Evolutionary conservation across 1,139 yeast genomes (phyloP).

Genomic region (Pichia terricola): DNA sequence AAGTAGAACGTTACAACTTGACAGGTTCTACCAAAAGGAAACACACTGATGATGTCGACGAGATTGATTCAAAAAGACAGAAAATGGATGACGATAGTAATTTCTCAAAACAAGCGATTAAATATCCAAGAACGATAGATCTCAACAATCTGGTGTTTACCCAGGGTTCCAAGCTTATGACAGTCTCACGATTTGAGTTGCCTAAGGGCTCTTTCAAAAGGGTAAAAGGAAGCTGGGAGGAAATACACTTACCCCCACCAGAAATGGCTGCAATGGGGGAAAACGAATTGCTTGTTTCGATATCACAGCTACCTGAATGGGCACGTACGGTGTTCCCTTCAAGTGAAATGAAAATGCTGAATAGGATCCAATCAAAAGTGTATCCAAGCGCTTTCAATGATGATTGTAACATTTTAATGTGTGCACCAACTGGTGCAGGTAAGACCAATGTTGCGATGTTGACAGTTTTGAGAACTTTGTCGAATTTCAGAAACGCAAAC

Average conservation of each 20-base stretch:
- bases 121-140: constrained; percentile 49
- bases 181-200: constrained; percentile 55
- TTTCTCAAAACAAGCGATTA: neutral
- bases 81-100: neutral
- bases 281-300: constrained; percentile 47
- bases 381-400: constrained; percentile 65
- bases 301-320: constrained; percentile 70
- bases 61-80: neutral
- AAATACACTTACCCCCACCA: constrained; percentile 82
- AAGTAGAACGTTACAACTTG: neutral
- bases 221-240: constrained; percentile 68
- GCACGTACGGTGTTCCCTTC: constrained; percentile 68
- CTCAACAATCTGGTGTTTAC: constrained; percentile 57
- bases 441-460: constrained; percentile 93
- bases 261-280: constrained; percentile 28
- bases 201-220: constrained; percentile 82
- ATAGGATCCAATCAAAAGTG: constrained; percentile 76
- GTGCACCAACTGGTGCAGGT: constrained; percentile 99
- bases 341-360: constrained; percentile 55
- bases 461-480: constrained; percentile 54
- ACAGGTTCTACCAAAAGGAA: neutral
- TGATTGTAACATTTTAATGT: constrained; percentile 66
- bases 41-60: constrained; percentile 10
- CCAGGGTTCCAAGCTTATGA: constrained; percentile 62
- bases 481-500: constrained; percentile 40